Conservation (phyloP, 1,284 basidiomycete species). For the Tilletia indica region DNA sequence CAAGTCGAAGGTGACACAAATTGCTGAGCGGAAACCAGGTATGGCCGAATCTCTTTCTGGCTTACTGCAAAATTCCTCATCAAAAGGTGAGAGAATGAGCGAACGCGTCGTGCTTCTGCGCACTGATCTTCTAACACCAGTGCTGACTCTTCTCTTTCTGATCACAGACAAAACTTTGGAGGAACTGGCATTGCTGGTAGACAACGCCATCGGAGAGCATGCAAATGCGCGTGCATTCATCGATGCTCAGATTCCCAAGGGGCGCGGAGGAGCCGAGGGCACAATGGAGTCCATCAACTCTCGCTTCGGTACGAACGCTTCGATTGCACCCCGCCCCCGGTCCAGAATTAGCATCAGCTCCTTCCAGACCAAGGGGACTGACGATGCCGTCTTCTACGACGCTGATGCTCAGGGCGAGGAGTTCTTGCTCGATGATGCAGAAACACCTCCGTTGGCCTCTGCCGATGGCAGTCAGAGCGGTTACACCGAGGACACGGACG, state of each 20-base stretch:
- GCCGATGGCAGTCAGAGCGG: slow-evolving; percentile 35
- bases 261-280: slow-evolving; percentile 25
- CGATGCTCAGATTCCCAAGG: slow-evolving; percentile 37
- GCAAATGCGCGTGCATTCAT: slow-evolving; percentile 38
- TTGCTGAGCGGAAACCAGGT: slow-evolving; percentile 12
- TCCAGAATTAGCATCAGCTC: slow-evolving; percentile 36
- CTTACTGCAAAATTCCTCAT: background rate
- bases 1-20: slow-evolving; percentile 19
- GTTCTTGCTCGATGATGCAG: slow-evolving; percentile 18
- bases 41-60: background rate
- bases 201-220: slow-evolving; percentile 39
- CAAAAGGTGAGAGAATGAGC: slow-evolving; percentile 7
- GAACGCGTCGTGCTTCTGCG: background rate
- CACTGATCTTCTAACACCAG: background rate
- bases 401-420: slow-evolving; percentile 31
- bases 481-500: slow-evolving; percentile 36
- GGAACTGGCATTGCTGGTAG: slow-evolving; percentile 31
- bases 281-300: slow-evolving; percentile 39
- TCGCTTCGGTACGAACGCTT: slow-evolving; percentile 15
- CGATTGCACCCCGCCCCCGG: slow-evolving; percentile 19
- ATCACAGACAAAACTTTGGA: slow-evolving; percentile 11
- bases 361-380: slow-evolving; percentile 39
- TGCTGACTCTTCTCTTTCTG: slow-evolving; percentile 4
- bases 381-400: slow-evolving; percentile 51
- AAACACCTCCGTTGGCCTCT: slow-evolving; percentile 1